Conservation (phyloP, 176 grass and related monocot species). For the Pontederia crassipes region DNA sequence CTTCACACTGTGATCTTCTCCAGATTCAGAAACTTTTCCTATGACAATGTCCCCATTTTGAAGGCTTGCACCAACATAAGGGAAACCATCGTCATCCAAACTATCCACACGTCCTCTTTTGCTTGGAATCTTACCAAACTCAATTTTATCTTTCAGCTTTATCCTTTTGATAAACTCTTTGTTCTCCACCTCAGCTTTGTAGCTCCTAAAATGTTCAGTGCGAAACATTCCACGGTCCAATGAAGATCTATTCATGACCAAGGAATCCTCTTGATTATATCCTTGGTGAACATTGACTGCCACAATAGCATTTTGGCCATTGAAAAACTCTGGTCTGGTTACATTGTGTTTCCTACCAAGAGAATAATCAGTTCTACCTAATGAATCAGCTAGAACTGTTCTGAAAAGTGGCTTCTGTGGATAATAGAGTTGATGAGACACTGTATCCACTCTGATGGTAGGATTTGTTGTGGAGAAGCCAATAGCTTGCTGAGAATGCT, state of each 20-base stretch:
- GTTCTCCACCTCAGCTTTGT: conserved; percentile 93
- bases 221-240: conserved; percentile 93
- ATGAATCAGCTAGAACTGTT: conserved; percentile 69
- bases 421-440: conserved; percentile 89
- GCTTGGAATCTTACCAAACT: conserved; percentile 85
- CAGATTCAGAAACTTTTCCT: conserved; percentile 73
- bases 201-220: conserved; percentile 71
- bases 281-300: conserved; percentile 97
- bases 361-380: conserved; percentile 50
- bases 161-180: conserved; percentile 42
- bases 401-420: conserved; percentile 92
- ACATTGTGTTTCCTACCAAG: conserved; percentile 49
- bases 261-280: conserved; percentile 97
- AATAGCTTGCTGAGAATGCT: conserved; percentile 94
- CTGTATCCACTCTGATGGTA: conserved; percentile 68
- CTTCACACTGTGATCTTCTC: conserved; percentile 83
- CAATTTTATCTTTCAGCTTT: conserved; percentile 66
- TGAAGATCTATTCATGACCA: conserved; percentile 94
- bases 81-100: conserved; percentile 92
- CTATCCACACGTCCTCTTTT: conserved; percentile 84
- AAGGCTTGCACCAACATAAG: conserved; percentile 84
- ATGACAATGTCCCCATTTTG: conserved; percentile 89
- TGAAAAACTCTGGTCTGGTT: conserved; percentile 81
- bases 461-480: conserved; percentile 93
- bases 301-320: conserved; percentile 96